Evolutionary conservation across 2,329 filamentous ascomycete species (phyloP).

Genomic region (Epichloe typhina): DNA sequence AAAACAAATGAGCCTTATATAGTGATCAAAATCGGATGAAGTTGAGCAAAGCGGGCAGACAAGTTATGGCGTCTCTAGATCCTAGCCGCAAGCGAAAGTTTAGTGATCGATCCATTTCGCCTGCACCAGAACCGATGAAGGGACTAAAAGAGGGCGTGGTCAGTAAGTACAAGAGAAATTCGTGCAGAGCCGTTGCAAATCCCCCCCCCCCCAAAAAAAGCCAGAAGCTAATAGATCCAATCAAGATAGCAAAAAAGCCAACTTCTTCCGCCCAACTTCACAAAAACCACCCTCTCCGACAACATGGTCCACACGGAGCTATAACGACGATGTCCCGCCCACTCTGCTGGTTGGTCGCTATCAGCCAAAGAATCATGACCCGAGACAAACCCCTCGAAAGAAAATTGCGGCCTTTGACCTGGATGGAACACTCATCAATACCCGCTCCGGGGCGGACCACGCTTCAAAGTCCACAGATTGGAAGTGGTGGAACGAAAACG

Average conservation of each 20-base stretch:
- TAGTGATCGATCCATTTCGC: constrained; percentile 33
- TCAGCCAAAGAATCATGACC: constrained; percentile 27
- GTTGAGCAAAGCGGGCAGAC: background rate
- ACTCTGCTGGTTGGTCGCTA: constrained; percentile 69
- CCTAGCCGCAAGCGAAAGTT: constrained; percentile 22
- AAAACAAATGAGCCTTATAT: background rate
- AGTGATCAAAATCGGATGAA: background rate
- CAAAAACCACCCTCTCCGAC: constrained; percentile 71
- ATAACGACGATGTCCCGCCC: constrained; percentile 30
- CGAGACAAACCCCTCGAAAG: constrained; percentile 20
- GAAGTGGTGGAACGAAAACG: constrained; percentile 79
- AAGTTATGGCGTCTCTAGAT: constrained; percentile 14
- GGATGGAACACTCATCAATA: constrained; percentile 76
- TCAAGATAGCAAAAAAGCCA: constrained; percentile 58
- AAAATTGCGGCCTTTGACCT: constrained; percentile 64
- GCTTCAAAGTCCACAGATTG: constrained; percentile 61
- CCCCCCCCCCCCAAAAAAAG: background rate
- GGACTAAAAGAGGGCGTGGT: constrained; percentile 14
- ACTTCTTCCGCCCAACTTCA: constrained; percentile 78
- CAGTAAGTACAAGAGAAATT: background rate
- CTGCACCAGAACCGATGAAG: constrained; percentile 32
- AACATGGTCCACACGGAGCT: constrained; percentile 55
- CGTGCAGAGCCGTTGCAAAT: background rate
- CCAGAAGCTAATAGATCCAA: constrained; percentile 33
- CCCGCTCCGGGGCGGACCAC: constrained; percentile 70